Base-by-base conservation (phyloP, 2,329 filamentous ascomycete genomes). In the Colletotrichum falcatum region DNA sequence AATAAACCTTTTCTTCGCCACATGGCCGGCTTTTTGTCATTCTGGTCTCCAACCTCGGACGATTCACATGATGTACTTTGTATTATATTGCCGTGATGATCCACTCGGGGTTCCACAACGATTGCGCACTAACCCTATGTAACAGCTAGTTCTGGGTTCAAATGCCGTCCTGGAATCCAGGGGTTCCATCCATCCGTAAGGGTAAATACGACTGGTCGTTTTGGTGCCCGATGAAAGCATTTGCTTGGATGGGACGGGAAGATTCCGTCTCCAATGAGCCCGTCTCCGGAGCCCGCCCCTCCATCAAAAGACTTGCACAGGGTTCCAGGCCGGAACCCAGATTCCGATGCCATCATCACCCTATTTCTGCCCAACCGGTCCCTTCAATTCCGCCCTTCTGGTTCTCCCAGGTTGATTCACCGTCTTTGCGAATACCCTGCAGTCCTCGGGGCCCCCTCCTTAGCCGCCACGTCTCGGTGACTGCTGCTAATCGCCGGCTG, bases 381-480 rank as follows among this genome's bases (percentile, higher is more conserved):
- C 35, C 35, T 37, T 12, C 12, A 37, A n/a, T n/a, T n/a, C n/a
- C 35, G 11, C 5, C 33, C 35, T 12, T 37, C 35, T 37, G 35
- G 35, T 12, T 37, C 35, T 37, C 14, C 11, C 12, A 12, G 11
- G 12, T n/a, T n/a, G n/a, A n/a, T 14, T 37, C 35, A n/a, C 18
- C 26, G 18, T 20, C 7, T 12, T n/a, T n/a, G n/a, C n/a, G n/a
- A n/a, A n/a, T 16, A 30, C 8, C 20, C 16, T 30, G 28, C 48
- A 51, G 48, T 39, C 30, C 11, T 54, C 54, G 44, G 48, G 20
- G 48, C 26, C 55, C 53, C 39, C 42, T 30, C 14, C 2, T 26
- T 20, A n/a, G 46, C 62, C 55, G 66, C 66, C 66, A 68, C 65
- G 53, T 68, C 42, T 58, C 53, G 54, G 33, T 58, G 61, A 58